A percentile compares a stretch with the other conserved stretches of the same genome.
Conservation (phyloP, 495 filamentous ascomycete species). For the Massariosphaeria phaeospora region DNA sequence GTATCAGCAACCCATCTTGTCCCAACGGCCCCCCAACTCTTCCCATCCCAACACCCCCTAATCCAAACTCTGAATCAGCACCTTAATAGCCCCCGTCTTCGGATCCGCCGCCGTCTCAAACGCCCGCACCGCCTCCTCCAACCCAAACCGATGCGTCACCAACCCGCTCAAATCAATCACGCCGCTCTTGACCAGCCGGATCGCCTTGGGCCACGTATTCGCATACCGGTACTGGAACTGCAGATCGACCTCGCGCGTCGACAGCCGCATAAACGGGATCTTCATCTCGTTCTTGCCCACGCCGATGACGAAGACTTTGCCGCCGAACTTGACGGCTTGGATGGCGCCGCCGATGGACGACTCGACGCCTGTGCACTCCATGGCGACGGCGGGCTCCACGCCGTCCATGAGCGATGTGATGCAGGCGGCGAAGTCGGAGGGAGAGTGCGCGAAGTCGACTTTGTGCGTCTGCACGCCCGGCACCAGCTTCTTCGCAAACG, state of each 20-base stretch:
- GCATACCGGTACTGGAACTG: constrained; percentile 93
- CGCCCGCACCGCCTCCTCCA: constrained; percentile 84
- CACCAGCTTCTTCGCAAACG: constrained; percentile 74
- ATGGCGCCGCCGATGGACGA: constrained; percentile 78
- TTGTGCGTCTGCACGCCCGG: constrained; percentile 71
- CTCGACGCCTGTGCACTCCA: constrained; percentile 95
- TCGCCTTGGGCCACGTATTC: constrained; percentile 93
- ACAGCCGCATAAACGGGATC: constrained; percentile 87
- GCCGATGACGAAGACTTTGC: constrained; percentile 89
- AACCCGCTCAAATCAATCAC: constrained; percentile 73
- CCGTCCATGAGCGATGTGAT: constrained; percentile 64
- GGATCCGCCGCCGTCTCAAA: constrained; percentile 82
- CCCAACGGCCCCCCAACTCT: no score
- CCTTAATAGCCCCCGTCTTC: constrained; percentile 93
- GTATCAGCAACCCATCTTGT: no score
- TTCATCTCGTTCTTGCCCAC: constrained; percentile 92
- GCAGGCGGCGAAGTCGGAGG: constrained; percentile 64
- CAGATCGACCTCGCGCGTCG: constrained; percentile 85
- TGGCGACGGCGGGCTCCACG: constrained; percentile 65
- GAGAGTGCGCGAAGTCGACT: constrained; percentile 58
- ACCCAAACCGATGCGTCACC: constrained; percentile 77
- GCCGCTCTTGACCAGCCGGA: constrained; percentile 76
- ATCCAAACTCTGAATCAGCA: constrained; percentile 69
- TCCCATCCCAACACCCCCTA: neutral
- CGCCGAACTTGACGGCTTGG: constrained; percentile 83